These are phyloP conservation scores for Chernovozyma sophiae-reginae DNA, from an alignment of 1,139 yeast genomes.

Conservation along the genomic window DNA sequence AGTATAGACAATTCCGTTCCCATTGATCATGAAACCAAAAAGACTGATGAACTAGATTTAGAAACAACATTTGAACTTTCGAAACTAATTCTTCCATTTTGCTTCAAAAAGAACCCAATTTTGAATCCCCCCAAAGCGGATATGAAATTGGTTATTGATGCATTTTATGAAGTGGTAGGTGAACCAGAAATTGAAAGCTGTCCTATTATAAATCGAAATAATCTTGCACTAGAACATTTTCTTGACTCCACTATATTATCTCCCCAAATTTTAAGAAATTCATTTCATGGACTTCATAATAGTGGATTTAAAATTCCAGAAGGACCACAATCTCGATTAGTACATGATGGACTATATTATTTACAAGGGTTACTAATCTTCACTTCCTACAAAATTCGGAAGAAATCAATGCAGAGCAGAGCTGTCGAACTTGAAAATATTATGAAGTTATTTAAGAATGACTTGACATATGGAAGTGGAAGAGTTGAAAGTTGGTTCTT, in stretches of 20 bases:
- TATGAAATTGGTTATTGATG: constrained; percentile 67
- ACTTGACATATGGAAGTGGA: constrained; percentile 60
- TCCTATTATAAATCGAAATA: constrained; percentile 38
- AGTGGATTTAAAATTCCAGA: constrained; percentile 27
- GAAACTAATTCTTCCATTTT: constrained; percentile 57
- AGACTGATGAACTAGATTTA: constrained; percentile 30
- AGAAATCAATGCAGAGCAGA: constrained; percentile 73
- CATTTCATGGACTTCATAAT: constrained; percentile 53
- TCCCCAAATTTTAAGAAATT: constrained; percentile 45
- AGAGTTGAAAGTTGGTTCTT: constrained; percentile 86
- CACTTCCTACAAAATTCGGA: constrained; percentile 61
- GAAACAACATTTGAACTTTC: constrained; percentile 55
- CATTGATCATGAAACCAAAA: constrained; percentile 59
- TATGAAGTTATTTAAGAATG: constrained; percentile 59
- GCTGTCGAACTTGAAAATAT: constrained; percentile 79
- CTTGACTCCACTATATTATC: constrained; percentile 48
- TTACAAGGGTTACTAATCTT: constrained; percentile 68
- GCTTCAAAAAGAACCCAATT: constrained; percentile 60
- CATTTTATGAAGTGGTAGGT: constrained; percentile 68
- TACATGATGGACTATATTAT: constrained; percentile 60
- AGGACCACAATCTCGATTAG: constrained; percentile 13
- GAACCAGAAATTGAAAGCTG: constrained; percentile 48
- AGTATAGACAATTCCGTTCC: constrained; percentile 60
- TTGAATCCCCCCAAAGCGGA: constrained; percentile 59
- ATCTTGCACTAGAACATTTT: constrained; percentile 43